These are phyloP conservation scores for Penicillium decumbens DNA, from an alignment of 2,329 filamentous ascomycete genomes.

Conservation along the genomic window DNA sequence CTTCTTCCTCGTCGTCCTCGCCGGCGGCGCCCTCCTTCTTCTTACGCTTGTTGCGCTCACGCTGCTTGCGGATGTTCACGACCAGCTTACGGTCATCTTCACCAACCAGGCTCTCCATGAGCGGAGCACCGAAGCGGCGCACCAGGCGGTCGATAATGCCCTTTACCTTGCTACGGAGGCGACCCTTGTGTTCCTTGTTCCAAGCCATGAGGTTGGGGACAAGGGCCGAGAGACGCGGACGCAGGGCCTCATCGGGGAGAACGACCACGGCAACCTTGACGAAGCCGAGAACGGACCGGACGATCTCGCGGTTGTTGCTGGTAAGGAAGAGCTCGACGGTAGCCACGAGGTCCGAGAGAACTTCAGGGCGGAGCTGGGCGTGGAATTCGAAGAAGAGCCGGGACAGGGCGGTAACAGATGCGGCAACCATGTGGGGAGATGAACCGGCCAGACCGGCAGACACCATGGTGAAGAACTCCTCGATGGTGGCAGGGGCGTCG, in stretches of 20 bases:
- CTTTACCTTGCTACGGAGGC: conserved; percentile 96
- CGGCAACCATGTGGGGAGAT: conserved; percentile 95
- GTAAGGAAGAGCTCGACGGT: conserved; percentile 96
- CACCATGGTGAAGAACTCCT: conserved; percentile 98
- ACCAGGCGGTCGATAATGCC: conserved; percentile 95
- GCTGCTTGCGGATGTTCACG: conserved; percentile 89
- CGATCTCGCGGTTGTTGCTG: conserved; percentile 94
- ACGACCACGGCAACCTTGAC: conserved; percentile 93
- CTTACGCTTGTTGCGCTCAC: conserved; percentile 84
- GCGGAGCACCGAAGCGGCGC: conserved; percentile 77
- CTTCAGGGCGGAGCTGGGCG: conserved; percentile 60
- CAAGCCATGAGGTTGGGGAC: conserved; percentile 90
- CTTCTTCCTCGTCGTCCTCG: conserved; percentile 51
- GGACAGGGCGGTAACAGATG: conserved; percentile 90
- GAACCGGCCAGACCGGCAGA: conserved; percentile 88
- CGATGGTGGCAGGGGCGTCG: conserved; percentile 71
- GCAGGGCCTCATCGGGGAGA: conserved; percentile 72
- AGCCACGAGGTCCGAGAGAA: conserved; percentile 78
- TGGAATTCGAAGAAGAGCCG: conserved; percentile 93
- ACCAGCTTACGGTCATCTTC: conserved; percentile 86
- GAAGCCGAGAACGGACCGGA: conserved; percentile 89
- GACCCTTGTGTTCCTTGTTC: conserved; percentile 97
- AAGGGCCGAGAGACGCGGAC: conserved; percentile 68
- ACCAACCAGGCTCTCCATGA: conserved; percentile 74
- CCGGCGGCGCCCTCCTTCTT: conserved; percentile 61